phyloP scores from a whole-genome alignment of 1,284 basidiomycete species.

The Apiotrichum laibachii region DNA sequence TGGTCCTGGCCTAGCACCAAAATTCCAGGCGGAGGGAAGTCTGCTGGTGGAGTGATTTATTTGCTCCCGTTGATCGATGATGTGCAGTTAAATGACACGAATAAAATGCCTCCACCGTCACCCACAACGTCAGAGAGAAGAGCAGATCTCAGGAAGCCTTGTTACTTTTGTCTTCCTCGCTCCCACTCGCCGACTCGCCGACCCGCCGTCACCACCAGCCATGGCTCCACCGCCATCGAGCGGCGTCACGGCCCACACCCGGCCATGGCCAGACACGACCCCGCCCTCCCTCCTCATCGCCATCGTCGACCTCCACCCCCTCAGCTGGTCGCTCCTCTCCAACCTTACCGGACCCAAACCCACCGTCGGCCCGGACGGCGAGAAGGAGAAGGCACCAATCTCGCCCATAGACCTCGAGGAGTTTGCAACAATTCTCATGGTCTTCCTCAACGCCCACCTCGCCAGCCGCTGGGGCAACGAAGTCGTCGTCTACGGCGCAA shows the following conservation, averaged over 20 bases:
- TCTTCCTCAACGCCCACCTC: slow-evolving; percentile 89
- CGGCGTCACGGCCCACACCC: slow-evolving; percentile 3
- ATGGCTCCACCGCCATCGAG: not conserved
- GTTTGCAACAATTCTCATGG: slow-evolving; percentile 76
- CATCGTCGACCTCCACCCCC: slow-evolving; percentile 75
- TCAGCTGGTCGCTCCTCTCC: slow-evolving; percentile 69
- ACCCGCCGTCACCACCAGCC: not conserved
- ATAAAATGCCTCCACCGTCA: not conserved
- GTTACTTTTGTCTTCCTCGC: not conserved
- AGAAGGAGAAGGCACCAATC: slow-evolving; percentile 28
- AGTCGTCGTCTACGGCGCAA: slow-evolving; percentile 84
- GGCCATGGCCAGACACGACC: slow-evolving; percentile 23
- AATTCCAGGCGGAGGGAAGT: slow-evolving; percentile 8
- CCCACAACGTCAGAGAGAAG: no score
- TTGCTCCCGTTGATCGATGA: not conserved
- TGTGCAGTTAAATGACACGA: not conserved
- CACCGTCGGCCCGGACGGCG: slow-evolving; percentile 10
- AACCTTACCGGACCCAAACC: slow-evolving; percentile 17
- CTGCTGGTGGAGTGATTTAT: not conserved
- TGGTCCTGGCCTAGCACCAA: not conserved
- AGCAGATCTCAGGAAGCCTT: no score
- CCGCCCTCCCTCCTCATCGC: slow-evolving; percentile 70
- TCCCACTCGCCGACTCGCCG: not conserved
- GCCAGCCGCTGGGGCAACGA: slow-evolving; percentile 88
- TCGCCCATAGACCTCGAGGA: slow-evolving; percentile 61